Evolutionary conservation across 306 rosid species (phyloP).

Genomic region (Benincasa hispida): DNA sequence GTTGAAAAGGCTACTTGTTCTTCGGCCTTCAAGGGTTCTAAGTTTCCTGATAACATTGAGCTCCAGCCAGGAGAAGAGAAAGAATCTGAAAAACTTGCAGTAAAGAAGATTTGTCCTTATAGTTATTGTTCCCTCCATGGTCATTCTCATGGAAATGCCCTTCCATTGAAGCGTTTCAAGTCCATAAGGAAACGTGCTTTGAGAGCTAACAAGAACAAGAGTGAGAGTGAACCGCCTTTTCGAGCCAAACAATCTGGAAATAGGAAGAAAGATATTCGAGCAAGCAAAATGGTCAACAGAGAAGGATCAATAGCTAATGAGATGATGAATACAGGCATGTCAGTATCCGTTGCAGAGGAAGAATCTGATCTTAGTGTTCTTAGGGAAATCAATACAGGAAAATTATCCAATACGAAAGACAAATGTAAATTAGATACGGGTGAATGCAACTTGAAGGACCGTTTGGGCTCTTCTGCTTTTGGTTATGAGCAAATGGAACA

Average conservation of each 20-base stretch:
- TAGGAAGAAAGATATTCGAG: conserved; percentile 28
- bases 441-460: conserved; percentile 1
- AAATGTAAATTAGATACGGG: neutral
- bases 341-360: neutral
- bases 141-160: conserved; percentile 34
- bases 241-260: conserved; percentile 26
- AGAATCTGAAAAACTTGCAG: conserved; percentile 25
- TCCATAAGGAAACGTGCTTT: conserved; percentile 51
- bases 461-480: conserved; percentile 15
- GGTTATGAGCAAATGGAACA: conserved; percentile 16
- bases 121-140: conserved; percentile 86
- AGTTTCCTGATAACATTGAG: conserved; percentile 28
- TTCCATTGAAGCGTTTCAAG: conserved; percentile 56
- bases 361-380: neutral
- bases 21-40: conserved; percentile 59
- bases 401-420: neutral
- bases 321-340: conserved; percentile 2
- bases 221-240: conserved; percentile 18
- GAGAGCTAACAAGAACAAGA: conserved; percentile 36
- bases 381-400: neutral
- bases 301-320: conserved; percentile 12
- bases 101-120: conserved; percentile 48
- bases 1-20: conserved; percentile 63
- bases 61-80: conserved; percentile 24
- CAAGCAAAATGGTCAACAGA: conserved; percentile 9